phyloP scores from a whole-genome alignment of 202 grass and related monocot species.

The Panicum virgatum region DNA sequence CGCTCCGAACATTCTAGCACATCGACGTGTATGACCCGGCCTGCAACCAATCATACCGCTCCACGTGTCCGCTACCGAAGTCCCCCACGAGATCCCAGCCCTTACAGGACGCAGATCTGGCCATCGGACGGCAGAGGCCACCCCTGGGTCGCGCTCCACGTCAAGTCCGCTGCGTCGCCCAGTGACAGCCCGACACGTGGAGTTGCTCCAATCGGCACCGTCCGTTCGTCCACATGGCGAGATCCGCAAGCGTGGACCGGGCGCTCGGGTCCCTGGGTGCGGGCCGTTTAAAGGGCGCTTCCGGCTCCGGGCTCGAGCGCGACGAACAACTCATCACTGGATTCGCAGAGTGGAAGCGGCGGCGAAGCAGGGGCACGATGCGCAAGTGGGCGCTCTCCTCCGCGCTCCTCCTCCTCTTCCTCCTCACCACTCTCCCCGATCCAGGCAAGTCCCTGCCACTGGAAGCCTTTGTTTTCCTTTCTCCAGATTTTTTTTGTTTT shows the following conservation, averaged over 20 bases:
- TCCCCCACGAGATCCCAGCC: slow-evolving; percentile 6
- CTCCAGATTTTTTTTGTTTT: background rate
- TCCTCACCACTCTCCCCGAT: slow-evolving; percentile 75
- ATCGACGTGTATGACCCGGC: slow-evolving; percentile 44
- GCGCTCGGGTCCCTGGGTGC: slow-evolving; percentile 8
- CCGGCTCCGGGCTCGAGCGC: background rate
- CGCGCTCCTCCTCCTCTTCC: slow-evolving; percentile 80
- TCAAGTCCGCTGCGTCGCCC: slow-evolving; percentile 32
- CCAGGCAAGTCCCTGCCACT: slow-evolving; percentile 48
- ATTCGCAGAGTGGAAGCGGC: slow-evolving; percentile 34
- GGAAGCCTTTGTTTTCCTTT: too few species aligned
- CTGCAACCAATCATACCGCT: background rate
- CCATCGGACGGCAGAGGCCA: slow-evolving; percentile 40
- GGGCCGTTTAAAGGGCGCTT: slow-evolving; percentile 39
- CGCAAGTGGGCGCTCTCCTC: slow-evolving; percentile 77
- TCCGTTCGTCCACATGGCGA: slow-evolving; percentile 54
- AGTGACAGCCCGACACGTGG: slow-evolving; percentile 53
- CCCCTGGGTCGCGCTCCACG: slow-evolving; percentile 44
- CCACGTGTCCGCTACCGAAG: background rate
- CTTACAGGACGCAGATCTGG: background rate
- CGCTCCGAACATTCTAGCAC: slow-evolving; percentile 55
- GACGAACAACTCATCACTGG: slow-evolving; percentile 20
- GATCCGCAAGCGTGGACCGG: slow-evolving; percentile 44
- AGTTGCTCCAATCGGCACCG: rapidly evolving
- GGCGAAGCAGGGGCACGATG: too few species aligned